A percentile compares a stretch with the other conserved stretches of the same genome.
Conservation (phyloP, 1,284 basidiomycete genomes). For the Dichomitus squalens region DNA sequence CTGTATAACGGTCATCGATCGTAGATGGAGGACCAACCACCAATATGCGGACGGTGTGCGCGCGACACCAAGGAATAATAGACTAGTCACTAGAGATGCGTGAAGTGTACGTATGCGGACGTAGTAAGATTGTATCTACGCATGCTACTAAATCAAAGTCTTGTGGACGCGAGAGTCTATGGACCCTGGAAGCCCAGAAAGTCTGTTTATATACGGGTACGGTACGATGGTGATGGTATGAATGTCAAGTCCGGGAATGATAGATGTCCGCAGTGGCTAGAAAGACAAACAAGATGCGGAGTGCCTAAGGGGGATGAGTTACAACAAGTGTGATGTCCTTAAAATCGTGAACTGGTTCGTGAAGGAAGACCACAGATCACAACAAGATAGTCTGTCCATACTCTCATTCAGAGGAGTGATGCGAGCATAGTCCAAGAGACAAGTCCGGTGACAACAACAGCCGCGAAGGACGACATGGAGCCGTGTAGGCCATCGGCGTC, state of each 20-base stretch:
- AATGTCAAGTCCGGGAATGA: neutral
- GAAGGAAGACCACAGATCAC: neutral
- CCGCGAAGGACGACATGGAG: constrained; percentile 4
- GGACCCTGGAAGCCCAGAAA: neutral
- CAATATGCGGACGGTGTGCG: neutral
- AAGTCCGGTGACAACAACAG: neutral
- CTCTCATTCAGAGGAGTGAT: constrained; percentile 6
- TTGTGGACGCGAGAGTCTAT: neutral
- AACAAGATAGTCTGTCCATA: neutral
- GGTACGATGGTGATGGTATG: neutral
- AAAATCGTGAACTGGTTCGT: neutral
- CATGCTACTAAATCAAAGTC: neutral
- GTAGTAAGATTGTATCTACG: neutral
- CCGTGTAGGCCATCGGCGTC: neutral
- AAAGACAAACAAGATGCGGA: neutral
- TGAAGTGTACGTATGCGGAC: neutral
- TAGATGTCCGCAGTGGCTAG: neutral
- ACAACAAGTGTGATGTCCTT: neutral
- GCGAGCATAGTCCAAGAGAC: constrained; percentile 3
- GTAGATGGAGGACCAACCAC: neutral
- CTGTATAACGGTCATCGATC: neutral
- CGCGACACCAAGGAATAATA: neutral
- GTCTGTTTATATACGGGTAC: neutral
- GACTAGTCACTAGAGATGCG: neutral
- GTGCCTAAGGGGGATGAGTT: neutral